These are phyloP conservation scores for Citrus unshiu DNA, from an alignment of 345 rosid genomes.

Conservation along the genomic window DNA sequence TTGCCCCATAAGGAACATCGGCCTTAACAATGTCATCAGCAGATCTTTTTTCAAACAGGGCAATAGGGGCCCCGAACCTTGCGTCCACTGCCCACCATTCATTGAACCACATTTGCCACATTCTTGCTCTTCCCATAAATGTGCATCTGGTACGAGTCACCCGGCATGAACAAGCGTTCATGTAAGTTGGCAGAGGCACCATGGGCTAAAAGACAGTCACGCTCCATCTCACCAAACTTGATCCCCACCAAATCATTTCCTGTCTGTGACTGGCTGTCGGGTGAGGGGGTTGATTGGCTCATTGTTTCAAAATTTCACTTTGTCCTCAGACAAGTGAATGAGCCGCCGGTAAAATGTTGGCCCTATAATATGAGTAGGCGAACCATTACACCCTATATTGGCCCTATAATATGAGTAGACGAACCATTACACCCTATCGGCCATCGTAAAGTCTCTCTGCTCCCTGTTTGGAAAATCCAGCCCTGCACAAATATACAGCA, in stretches of 20 bases:
- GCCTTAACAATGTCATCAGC: conserved; percentile 56
- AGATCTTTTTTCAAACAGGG: conserved; percentile 54
- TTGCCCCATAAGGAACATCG: conserved; percentile 74
- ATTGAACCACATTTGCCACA: conserved; percentile 66
- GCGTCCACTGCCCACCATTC: conserved; percentile 48
- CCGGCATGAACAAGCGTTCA: conserved; percentile 71
- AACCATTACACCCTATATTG: conserved; percentile 74
- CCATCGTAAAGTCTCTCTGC: conserved; percentile 78
- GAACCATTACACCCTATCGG: conserved; percentile 70
- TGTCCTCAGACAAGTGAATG: conserved; percentile 78
- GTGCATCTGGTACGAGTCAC: conserved; percentile 76
- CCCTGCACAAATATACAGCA: conserved; percentile 38
- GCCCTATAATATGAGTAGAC: conserved; percentile 70
- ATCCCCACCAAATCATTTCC: conserved; percentile 89
- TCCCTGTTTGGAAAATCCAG: conserved; percentile 88
- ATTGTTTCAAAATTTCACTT: conserved; percentile 82
- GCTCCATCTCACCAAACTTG: conserved; percentile 92
- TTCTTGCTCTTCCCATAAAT: conserved; percentile 58
- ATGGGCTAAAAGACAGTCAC: conserved; percentile 86
- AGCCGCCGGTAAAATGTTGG: conserved; percentile 90
- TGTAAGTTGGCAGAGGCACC: conserved; percentile 81
- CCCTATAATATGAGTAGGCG: conserved; percentile 67
- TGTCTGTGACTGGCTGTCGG: conserved; percentile 83
- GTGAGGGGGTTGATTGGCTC: conserved; percentile 71
- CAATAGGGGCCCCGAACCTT: conserved; percentile 84